Base-by-base conservation (phyloP, 176 grass and related monocot species). In the Saccharum spontaneum region DNA sequence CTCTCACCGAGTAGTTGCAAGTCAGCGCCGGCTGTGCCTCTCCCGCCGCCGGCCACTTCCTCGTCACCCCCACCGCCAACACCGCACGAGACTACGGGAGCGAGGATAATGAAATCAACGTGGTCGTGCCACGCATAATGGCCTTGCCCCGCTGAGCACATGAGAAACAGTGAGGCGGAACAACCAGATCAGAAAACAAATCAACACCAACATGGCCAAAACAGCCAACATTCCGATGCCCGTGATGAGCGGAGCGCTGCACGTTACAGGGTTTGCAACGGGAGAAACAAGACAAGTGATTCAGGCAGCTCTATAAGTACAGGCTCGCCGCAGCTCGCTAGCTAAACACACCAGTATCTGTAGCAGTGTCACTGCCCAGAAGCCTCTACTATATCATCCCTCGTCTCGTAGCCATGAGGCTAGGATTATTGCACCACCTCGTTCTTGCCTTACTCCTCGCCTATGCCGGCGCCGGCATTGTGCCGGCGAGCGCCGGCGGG, bases 401-500 rank as follows among this genome's bases (percentile, higher is more conserved):
- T 14, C 5, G 17, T 24, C 4, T 10, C 41, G 2, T 52, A 52
- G 63, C 7, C 13, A 82, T 79, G 72, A 36, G 72, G 73, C 66
- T 26, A 9, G 18, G 65, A 33, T 78, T 40, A 8, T 1, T 22
- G 14, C 64, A 6, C 78, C 33, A 57, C 79, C 67, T 82, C 4
- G 67, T 49, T 39, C 68, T 66, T 31, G 36, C 49, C 48, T 22
- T 90, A 0, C 16, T 37, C 7, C 59, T 78, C 43, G 40, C 74
- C 28, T 39, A 28, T 57, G 54, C 54, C 62, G 26, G 8, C 79
- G 45, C 36, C 28, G 11, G 26, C 41, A 64, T 81, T 44, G 52
- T 72, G 23, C 72, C 79, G 22, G 79, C 79, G 39, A 75, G 16
- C 74, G 83, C 64, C 7, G 79, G 88, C 46, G 94, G 91, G 26